These are phyloP conservation scores for Suillus weaverae DNA, from an alignment of 768 basidiomycete species.

Conservation along the genomic window DNA sequence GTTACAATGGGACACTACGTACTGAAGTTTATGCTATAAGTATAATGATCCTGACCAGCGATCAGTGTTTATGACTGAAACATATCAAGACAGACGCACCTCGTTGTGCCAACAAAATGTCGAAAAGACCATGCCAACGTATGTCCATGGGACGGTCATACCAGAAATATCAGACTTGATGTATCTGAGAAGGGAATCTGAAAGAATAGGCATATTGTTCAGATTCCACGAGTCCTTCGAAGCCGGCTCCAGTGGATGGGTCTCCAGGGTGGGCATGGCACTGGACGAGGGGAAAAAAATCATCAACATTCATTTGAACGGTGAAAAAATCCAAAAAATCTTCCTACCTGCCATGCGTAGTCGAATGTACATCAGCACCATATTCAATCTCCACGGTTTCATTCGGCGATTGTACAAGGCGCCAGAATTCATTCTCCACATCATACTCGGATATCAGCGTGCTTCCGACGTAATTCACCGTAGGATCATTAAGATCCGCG, in stretches of 20 bases:
- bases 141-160: conserved; percentile 99
- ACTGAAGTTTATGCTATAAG: conserved; percentile 95
- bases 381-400: conserved; percentile 99
- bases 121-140: conserved; percentile 98
- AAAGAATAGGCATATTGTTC: conserved; percentile 93
- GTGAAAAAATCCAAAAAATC: conserved; percentile 21
- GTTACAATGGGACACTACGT: conserved; percentile 33
- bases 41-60: conserved; percentile 84
- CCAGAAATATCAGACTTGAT: conserved; percentile 99
- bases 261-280: conserved; percentile 94
- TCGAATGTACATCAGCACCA: conserved; percentile 98
- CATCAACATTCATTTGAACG: conserved; percentile 19
- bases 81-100: conserved; percentile 43
- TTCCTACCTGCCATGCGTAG: conserved; percentile 90
- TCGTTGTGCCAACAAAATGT: conserved; percentile 99
- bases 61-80: conserved; percentile 20
- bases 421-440: conserved; percentile 96
- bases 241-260: conserved; percentile 84
- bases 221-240: conserved; percentile 95
- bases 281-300: conserved; percentile 40
- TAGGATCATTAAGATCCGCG: conserved; percentile 47
- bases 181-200: conserved; percentile 90
- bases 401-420: conserved; percentile 82
- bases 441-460: conserved; percentile 83
- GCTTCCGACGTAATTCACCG: conserved; percentile 55